phyloP scores from a whole-genome alignment of 768 basidiomycete species.

The Tylopilus rubrobrunneus region DNA sequence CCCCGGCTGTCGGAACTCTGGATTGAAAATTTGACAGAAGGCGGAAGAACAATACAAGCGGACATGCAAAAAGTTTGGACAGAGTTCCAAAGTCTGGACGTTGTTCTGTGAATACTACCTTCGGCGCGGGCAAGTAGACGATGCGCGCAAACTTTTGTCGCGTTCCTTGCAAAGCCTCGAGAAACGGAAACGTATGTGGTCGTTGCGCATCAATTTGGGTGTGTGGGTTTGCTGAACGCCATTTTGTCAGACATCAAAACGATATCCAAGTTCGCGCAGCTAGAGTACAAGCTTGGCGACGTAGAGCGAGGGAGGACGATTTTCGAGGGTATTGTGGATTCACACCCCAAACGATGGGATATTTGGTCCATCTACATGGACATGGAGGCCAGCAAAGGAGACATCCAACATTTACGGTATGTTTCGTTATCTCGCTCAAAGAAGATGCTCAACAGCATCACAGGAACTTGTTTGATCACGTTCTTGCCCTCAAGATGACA shows the following conservation, averaged over 20 bases:
- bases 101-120: conserved; percentile 82
- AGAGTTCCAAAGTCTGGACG: conserved; percentile 93
- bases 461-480: conserved; percentile 85
- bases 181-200: conserved; percentile 76
- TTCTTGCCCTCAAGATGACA: conserved; percentile 82
- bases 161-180: conserved; percentile 87
- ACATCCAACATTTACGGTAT: conserved; percentile 77
- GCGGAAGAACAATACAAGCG: conserved; percentile 90
- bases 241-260: conserved; percentile 78
- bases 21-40: conserved; percentile 47
- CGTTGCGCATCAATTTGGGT: conserved; percentile 27
- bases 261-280: conserved; percentile 89
- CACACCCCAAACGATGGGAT: conserved; percentile 92
- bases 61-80: conserved; percentile 91
- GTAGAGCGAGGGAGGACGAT: conserved; percentile 93
- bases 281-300: conserved; percentile 94
- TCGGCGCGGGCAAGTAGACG: conserved; percentile 66
- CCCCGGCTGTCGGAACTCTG: background rate
- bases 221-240: conserved; percentile 1
- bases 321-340: conserved; percentile 95
- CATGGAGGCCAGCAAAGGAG: conserved; percentile 80
- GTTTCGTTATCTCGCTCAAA: conserved; percentile 8
- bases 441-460: background rate
- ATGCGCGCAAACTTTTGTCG: conserved; percentile 81
- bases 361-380: conserved; percentile 97